Base-by-base conservation (phyloP, 2,329 filamentous ascomycete species). In the Biscogniauxia mediterranea region DNA sequence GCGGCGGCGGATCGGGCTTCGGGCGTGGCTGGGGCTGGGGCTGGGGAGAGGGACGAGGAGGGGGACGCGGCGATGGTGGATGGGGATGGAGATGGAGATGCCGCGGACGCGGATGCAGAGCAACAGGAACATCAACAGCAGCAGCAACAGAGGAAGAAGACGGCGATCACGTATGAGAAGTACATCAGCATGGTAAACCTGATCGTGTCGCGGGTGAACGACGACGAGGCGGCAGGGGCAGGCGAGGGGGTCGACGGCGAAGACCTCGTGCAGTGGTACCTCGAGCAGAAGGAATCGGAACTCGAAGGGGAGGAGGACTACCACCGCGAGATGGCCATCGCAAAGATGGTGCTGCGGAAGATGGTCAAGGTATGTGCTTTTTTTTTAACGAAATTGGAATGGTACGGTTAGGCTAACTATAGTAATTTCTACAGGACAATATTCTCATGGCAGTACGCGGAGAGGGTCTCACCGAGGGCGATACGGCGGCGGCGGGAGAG, bases 171-270 rank as follows among this genome's bases (percentile, higher is more conserved):
- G 3, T 96, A 96, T 71, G 94, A 98, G 71, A 95, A 96, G 77
- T 99, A 96, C 77, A 91, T 94, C 74, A 84, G 86, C 71, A 97
- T 98, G 75, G 86, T 97, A 61, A 97, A 96, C 74, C 78, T 91
- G 71, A 82, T 99, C 54, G 91, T 97, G 28, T 86, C 89, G 67
- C 87, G 90, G 23, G 87, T 99, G 69, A 92, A 89, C 69, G 90
- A 94, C 59, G 92, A 96, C 70, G 93, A 98, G 76, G 76, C 83
- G 6, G 80, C 82, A 42, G 82, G 80, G 11, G 85, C 81, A 0
- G 92, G 91, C 50, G 92, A 97, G 68, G 95, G 95, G 60, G 89
- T 97, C 11, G 89, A 93, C 62, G 89, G 92, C 67, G 89, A 96
- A 57, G 89, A 89, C 52, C 81, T 99, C 32, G 78, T 96, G 32